phyloP scores from a whole-genome alignment of 352 stramenopile species.

The Globisporangium mamillatum region DNA sequence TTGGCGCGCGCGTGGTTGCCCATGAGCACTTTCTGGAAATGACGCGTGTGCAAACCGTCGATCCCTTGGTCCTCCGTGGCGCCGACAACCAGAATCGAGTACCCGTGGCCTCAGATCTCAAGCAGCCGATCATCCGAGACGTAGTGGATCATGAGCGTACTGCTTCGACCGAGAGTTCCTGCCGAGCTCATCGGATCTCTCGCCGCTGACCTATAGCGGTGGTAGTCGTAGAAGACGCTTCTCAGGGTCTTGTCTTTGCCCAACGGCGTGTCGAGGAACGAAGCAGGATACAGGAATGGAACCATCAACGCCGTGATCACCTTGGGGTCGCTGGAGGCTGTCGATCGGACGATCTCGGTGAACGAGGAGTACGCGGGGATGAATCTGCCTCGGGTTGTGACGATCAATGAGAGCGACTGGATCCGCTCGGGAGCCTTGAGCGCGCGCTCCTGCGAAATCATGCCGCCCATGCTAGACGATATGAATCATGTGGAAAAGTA shows the following conservation, averaged over 20 bases:
- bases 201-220: not conserved
- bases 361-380: constrained; percentile 2
- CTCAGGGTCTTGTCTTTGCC: not conserved
- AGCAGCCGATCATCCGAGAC: constrained; percentile 38
- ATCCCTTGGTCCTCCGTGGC: not conserved
- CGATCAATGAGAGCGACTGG: constrained; percentile 40
- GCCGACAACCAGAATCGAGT: not conserved
- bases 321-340: not conserved
- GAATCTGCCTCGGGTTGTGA: constrained; percentile 27
- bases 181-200: not conserved
- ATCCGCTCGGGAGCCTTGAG: constrained; percentile 31
- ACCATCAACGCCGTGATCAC: constrained; percentile 1
- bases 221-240: not conserved
- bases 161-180: constrained; percentile 26
- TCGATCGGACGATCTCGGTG: not conserved
- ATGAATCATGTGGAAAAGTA: not conserved
- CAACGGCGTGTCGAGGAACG: not conserved
- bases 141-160: constrained; percentile 34
- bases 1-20: not conserved
- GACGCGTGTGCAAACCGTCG: not conserved
- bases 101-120: not conserved
- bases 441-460: constrained; percentile 45
- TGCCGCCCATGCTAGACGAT: constrained; percentile 33
- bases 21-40: not conserved
- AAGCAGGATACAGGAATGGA: not conserved